Conservation (phyloP, 441 rosid genomes). For the Populus hybrid region DNA sequence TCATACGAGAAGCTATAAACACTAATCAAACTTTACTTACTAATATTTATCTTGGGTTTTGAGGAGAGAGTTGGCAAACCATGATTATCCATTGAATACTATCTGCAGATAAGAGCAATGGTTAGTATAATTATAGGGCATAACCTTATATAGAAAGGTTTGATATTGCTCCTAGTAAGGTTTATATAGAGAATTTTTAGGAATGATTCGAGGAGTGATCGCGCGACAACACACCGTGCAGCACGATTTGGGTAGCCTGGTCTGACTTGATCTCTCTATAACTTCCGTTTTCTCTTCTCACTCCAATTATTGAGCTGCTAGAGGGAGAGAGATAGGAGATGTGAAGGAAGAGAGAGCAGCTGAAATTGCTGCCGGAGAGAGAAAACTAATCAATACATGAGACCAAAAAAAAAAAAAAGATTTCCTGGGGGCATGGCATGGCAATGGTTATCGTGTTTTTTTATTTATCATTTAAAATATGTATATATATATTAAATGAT, state of each 20-base stretch:
- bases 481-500: too few relatives aligned
- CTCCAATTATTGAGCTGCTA: neutral
- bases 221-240: neutral
- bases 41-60: neutral
- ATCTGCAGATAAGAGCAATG: neutral
- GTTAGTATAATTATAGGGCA: neutral
- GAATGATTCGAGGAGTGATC: neutral
- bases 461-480: too few relatives aligned
- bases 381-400: too few relatives aligned
- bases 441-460: too few relatives aligned
- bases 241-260: neutral
- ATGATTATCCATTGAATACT: neutral
- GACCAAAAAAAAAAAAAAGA: too few relatives aligned
- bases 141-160: too few relatives aligned
- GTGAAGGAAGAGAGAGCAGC: neutral
- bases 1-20: neutral
- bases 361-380: neutral
- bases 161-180: too few relatives aligned
- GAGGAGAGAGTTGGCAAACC: neutral
- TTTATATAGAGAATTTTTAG: neutral
- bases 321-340: neutral
- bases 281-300: neutral
- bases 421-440: too few relatives aligned
- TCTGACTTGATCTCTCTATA: neutral
- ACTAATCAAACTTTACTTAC: neutral